These are phyloP conservation scores for Phytophthora chlamydospora DNA, from an alignment of 352 stramenopile species.

Conservation along the genomic window DNA sequence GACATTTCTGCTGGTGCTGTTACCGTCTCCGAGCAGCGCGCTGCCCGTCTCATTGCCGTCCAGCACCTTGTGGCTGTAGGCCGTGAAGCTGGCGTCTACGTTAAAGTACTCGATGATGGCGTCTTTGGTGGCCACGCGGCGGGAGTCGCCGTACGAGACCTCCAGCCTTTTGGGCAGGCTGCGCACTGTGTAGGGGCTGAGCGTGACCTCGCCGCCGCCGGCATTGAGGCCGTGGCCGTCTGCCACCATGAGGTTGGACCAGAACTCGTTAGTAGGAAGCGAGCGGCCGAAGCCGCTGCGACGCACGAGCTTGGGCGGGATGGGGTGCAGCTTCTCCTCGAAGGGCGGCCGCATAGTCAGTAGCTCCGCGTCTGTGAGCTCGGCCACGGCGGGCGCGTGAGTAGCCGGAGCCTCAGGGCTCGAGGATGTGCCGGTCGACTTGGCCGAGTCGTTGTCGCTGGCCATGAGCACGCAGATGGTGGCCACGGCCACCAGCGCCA, in stretches of 20 bases:
- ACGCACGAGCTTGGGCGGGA: conserved; percentile 67
- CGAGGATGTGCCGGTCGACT: conserved; percentile 9
- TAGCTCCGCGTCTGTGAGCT: conserved; percentile 50
- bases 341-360: conserved; percentile 68
- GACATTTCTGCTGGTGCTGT: conserved; percentile 68
- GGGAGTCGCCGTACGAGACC: conserved; percentile 83
- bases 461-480: conserved; percentile 52
- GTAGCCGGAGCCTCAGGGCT: background rate
- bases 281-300: conserved; percentile 47
- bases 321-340: conserved; percentile 51
- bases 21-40: conserved; percentile 60
- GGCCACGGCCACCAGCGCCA: conserved; percentile 56
- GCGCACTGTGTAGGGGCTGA: conserved; percentile 85
- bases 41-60: conserved; percentile 21
- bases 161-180: conserved; percentile 72
- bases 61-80: conserved; percentile 50
- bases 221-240: conserved; percentile 76
- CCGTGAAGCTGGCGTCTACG: conserved; percentile 73
- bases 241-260: conserved; percentile 87
- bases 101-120: conserved; percentile 86
- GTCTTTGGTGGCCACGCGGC: conserved; percentile 62
- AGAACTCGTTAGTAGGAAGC: conserved; percentile 91
- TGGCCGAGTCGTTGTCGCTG: conserved; percentile 14
- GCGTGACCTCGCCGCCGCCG: conserved; percentile 74
- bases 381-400: background rate